Evolutionary conservation across 2,329 filamentous ascomycete species (phyloP).

Genomic region (Aaosphaeria arxii): DNA sequence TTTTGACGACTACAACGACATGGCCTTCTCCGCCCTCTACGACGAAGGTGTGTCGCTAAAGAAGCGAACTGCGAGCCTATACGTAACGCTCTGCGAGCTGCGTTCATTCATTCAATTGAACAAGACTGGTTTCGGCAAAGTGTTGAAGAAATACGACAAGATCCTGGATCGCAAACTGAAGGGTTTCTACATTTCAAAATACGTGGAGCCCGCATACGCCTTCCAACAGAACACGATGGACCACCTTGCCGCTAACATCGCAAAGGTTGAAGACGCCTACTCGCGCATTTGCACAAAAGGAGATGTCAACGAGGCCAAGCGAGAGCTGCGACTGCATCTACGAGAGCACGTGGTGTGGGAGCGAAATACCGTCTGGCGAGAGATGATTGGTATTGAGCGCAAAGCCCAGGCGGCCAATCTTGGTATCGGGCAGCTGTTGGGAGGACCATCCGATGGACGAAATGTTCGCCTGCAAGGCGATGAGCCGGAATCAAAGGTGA

Average conservation of each 20-base stretch:
- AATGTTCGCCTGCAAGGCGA: constrained; percentile 80
- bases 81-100: constrained; percentile 90
- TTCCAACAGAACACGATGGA: constrained; percentile 73
- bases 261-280: constrained; percentile 74
- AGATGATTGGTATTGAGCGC: constrained; percentile 96
- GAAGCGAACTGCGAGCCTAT: constrained; percentile 82
- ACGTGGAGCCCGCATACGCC: constrained; percentile 75
- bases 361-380: constrained; percentile 96
- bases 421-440: constrained; percentile 75
- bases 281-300: constrained; percentile 78
- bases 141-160: constrained; percentile 98
- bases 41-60: constrained; percentile 81
- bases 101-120: constrained; percentile 96
- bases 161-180: constrained; percentile 82
- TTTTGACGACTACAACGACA: constrained; percentile 77
- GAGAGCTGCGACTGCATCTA: constrained; percentile 84
- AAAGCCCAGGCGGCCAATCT: constrained; percentile 92
- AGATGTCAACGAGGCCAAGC: constrained; percentile 71
- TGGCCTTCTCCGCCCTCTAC: constrained; percentile 66
- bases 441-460: constrained; percentile 65
- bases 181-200: constrained; percentile 67
- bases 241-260: constrained; percentile 68
- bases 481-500: constrained; percentile 63
- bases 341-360: constrained; percentile 99
- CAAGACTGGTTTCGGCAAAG: constrained; percentile 93